phyloP scores from a whole-genome alignment of 208 protist species.

The Acanthamoeba castellanii region DNA sequence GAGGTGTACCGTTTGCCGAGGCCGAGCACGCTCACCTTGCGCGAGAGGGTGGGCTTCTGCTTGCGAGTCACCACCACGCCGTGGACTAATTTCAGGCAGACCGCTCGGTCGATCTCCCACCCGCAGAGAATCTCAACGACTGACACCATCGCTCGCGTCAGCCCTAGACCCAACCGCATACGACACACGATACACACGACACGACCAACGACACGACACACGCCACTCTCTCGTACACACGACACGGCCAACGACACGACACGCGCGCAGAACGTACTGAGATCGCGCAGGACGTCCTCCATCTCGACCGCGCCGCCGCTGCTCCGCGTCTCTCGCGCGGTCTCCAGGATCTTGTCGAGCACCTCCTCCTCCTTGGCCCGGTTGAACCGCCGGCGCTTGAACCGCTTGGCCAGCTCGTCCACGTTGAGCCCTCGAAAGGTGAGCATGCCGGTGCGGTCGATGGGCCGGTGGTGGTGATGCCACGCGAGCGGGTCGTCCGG shows the following conservation, averaged over 20 bases:
- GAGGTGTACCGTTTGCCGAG: conserved; percentile 4
- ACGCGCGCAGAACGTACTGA: not conserved
- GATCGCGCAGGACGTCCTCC: conserved; percentile 18
- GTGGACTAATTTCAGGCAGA: not conserved
- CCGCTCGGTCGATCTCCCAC: conserved; percentile 20
- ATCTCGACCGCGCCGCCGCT: not conserved
- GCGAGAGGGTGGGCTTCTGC: not conserved
- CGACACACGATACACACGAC: too few species aligned
- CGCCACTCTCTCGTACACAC: too few species aligned
- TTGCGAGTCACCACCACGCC: not conserved
- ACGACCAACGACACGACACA: not conserved
- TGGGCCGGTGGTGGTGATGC: not conserved
- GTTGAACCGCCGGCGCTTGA: conserved; percentile 65
- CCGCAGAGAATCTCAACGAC: conserved; percentile 29
- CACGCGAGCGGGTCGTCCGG: not conserved
- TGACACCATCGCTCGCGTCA: not conserved
- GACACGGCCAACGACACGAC: not conserved
- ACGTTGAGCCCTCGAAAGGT: conserved; percentile 39
- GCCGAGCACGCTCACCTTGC: conserved; percentile 33
- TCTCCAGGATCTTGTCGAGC: conserved; percentile 17
- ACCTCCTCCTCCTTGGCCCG: conserved; percentile 60
- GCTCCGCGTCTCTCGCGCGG: not conserved
- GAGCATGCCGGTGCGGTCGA: conserved; percentile 12
- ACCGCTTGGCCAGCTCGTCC: conserved; percentile 41
- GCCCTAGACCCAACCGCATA: not conserved